Conservation (phyloP, 1,284 basidiomycete species). For the Leccinum discolor region DNA sequence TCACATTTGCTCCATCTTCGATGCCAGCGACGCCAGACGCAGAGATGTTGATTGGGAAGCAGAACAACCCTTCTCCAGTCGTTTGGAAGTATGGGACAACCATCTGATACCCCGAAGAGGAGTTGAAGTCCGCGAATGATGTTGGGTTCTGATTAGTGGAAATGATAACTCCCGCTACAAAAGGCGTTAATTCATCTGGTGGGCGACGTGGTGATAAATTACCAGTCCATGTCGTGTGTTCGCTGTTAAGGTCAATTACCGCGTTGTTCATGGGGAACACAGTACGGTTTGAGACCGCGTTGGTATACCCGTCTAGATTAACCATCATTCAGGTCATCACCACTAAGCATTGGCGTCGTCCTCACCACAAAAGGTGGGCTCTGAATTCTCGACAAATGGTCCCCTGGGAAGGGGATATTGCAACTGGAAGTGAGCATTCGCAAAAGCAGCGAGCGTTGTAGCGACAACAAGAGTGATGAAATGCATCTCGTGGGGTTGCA, state of each 20-base stretch:
- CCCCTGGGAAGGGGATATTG: slow-evolving; percentile 61
- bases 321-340: slow-evolving; percentile 1
- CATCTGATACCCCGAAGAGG: slow-evolving; percentile 36
- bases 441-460: slow-evolving; percentile 35
- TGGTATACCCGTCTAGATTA: slow-evolving; percentile 45
- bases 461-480: slow-evolving; percentile 34
- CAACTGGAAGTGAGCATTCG: slow-evolving; percentile 61
- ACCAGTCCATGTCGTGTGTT: slow-evolving; percentile 44
- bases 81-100: slow-evolving; percentile 45
- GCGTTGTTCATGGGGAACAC: slow-evolving; percentile 56
- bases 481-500: slow-evolving; percentile 27
- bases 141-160: slow-evolving; percentile 50
- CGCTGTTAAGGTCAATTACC: slow-evolving; percentile 41
- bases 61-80: slow-evolving; percentile 46
- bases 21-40: slow-evolving; percentile 45
- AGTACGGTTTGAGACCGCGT: slow-evolving; percentile 45
- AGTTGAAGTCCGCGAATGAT: slow-evolving; percentile 54
- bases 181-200: slow-evolving; percentile 3
- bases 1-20: slow-evolving; percentile 48
- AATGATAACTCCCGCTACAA: slow-evolving; percentile 41
- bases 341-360: slow-evolving; percentile 3
- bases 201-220: background rate
- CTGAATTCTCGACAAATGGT: slow-evolving; percentile 48
- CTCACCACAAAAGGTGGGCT: slow-evolving; percentile 52
- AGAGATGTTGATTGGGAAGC: slow-evolving; percentile 54